Percentiles rank a stretch among this genome's conserved stretches.
These are phyloP conservation scores for Linaria vulgaris DNA, from an alignment of 257 asterid genomes.

Conservation along the genomic window DNA sequence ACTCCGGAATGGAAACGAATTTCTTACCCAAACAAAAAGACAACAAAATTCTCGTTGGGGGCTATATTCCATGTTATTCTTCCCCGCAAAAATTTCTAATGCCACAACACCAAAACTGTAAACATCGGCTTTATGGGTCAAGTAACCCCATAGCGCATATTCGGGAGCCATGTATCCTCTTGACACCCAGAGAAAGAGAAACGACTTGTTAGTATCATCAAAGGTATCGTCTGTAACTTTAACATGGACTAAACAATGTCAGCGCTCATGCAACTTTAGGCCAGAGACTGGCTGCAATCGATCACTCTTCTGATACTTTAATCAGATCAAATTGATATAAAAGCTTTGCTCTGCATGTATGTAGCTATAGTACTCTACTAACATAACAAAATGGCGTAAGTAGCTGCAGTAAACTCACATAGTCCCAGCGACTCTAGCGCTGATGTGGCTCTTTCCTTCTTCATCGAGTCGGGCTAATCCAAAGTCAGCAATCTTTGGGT, in stretches of 20 bases:
- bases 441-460: slow-evolving; percentile 60
- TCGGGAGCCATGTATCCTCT: slow-evolving; percentile 82
- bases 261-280: not conserved
- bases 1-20: too few species aligned
- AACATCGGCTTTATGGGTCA: slow-evolving; percentile 66
- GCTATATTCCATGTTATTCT: slow-evolving; percentile 51
- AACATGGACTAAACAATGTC: not conserved
- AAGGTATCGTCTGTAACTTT: too few species aligned
- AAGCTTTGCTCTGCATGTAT: too few species aligned
- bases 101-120: slow-evolving; percentile 70
- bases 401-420: slow-evolving; percentile 38
- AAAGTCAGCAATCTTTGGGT: slow-evolving; percentile 70
- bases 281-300: not conserved
- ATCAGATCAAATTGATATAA: not conserved
- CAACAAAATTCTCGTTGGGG: slow-evolving; percentile 55
- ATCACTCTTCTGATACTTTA: not conserved
- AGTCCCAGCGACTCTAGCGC: slow-evolving; percentile 73
- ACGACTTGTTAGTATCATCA: not conserved
- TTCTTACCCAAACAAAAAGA: slow-evolving; percentile 70
- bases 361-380: too few species aligned
- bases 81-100: slow-evolving; percentile 60
- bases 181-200: slow-evolving; percentile 2
- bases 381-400: not conserved
- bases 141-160: slow-evolving; percentile 72
- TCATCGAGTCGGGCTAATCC: slow-evolving; percentile 71